Percentiles rank a stretch among this genome's conserved stretches.
Evolutionary conservation across 495 filamentous ascomycete genomes (phyloP).

Genomic region (Penicillium chermesinum): DNA sequence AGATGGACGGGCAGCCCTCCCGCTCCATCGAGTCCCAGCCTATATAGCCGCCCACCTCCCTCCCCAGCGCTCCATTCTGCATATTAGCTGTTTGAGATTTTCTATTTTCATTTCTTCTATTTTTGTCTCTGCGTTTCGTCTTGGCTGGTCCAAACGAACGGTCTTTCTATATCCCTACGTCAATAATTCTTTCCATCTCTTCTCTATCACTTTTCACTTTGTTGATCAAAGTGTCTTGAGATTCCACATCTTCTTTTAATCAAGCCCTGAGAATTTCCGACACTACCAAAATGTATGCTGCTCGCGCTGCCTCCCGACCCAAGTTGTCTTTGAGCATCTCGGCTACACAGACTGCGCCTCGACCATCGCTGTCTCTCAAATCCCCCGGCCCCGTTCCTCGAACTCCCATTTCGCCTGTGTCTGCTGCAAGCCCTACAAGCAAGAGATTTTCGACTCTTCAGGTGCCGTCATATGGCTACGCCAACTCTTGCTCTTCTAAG

Average conservation of each 20-base stretch:
- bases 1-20: not conserved
- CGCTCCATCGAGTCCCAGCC: constrained; percentile 11
- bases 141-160: constrained; percentile 42
- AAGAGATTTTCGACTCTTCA: constrained; percentile 42
- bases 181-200: constrained; percentile 27
- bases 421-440: constrained; percentile 35
- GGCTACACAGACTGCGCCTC: constrained; percentile 30
- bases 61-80: constrained; percentile 14
- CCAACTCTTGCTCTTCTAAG: constrained; percentile 44
- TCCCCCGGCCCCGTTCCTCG: constrained; percentile 41
- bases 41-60: constrained; percentile 38
- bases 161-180: constrained; percentile 13
- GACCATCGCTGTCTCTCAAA: constrained; percentile 39
- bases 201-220: constrained; percentile 22
- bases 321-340: constrained; percentile 48
- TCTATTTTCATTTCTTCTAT: constrained; percentile 33
- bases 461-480: constrained; percentile 39
- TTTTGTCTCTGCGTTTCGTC: constrained; percentile 34
- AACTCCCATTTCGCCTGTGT: constrained; percentile 41
- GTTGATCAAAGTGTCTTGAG: constrained; percentile 34
- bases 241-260: constrained; percentile 4
- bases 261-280: constrained; percentile 5
- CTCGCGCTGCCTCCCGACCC: constrained; percentile 34
- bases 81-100: constrained; percentile 34
- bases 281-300: constrained; percentile 34